A percentile compares a stretch with the other conserved stretches of the same genome.
These are phyloP conservation scores for Boletus fagicola DNA, from an alignment of 768 basidiomycete genomes.

Conservation along the genomic window DNA sequence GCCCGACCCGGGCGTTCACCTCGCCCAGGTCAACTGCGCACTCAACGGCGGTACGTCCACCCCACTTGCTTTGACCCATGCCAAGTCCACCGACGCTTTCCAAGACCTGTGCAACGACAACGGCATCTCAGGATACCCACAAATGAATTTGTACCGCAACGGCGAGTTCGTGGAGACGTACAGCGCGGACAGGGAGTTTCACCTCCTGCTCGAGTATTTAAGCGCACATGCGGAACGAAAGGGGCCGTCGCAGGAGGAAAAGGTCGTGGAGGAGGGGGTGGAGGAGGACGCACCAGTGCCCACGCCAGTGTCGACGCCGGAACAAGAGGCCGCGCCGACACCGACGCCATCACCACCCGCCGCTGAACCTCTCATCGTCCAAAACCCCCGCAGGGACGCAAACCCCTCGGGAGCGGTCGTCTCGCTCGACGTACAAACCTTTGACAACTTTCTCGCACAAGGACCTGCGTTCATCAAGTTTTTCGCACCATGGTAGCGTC, in stretches of 20 bases:
- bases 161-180: conserved; percentile 62
- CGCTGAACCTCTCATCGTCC: conserved; percentile 14
- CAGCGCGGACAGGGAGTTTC: conserved; percentile 50
- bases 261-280: neutral
- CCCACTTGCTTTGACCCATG: too few species aligned
- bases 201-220: conserved; percentile 57
- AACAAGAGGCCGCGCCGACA: conserved; percentile 3
- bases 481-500: conserved; percentile 80
- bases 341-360: conserved; percentile 4
- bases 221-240: conserved; percentile 39
- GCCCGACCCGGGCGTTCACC: conserved; percentile 41
- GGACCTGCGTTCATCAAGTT: conserved; percentile 72
- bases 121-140: conserved; percentile 68
- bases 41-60: conserved; percentile 65
- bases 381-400: conserved; percentile 9
- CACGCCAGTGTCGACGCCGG: conserved; percentile 1
- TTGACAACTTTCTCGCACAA: conserved; percentile 38
- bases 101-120: conserved; percentile 85
- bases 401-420: conserved; percentile 30
- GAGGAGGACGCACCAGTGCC: neutral
- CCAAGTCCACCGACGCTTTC: neutral
- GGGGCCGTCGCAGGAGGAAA: neutral
- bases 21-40: conserved; percentile 83
- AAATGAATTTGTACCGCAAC: conserved; percentile 68
- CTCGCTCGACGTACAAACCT: conserved; percentile 32